Evolutionary conservation across 805 yeast genomes (phyloP).

Genomic region (Candida nemodendra): DNA sequence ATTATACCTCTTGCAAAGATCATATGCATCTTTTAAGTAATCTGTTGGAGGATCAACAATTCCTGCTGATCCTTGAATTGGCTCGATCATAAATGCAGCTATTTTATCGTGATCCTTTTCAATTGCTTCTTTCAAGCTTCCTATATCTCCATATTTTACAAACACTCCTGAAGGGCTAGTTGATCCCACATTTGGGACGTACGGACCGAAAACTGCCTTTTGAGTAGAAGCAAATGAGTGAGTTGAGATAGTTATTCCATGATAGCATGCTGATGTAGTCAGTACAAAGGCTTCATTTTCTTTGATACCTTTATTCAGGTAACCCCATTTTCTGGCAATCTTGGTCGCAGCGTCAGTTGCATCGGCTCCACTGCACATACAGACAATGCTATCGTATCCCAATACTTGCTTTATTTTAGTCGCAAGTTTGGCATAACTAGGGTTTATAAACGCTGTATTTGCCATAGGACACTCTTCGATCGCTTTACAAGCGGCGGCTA

Average conservation of each 20-base stretch:
- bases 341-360: slow-evolving; percentile 29
- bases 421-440: slow-evolving; percentile 25
- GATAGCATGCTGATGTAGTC: slow-evolving; percentile 27
- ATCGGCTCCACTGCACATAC: slow-evolving; percentile 30
- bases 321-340: slow-evolving; percentile 31
- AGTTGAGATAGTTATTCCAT: slow-evolving; percentile 29
- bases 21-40: slow-evolving; percentile 21
- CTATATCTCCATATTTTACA: slow-evolving; percentile 24
- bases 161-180: slow-evolving; percentile 24
- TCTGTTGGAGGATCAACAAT: slow-evolving; percentile 27
- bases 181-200: slow-evolving; percentile 23
- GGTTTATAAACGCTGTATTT: slow-evolving; percentile 24
- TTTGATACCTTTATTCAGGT: slow-evolving; percentile 21
- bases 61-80: slow-evolving; percentile 33
- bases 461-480: slow-evolving; percentile 19
- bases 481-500: slow-evolving; percentile 26
- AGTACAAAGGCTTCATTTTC: slow-evolving; percentile 21
- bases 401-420: slow-evolving; percentile 19
- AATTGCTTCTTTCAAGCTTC: slow-evolving; percentile 20
- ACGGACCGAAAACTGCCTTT: slow-evolving; percentile 24
- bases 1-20: slow-evolving; percentile 26
- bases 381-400: slow-evolving; percentile 23
- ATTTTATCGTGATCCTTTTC: slow-evolving; percentile 20
- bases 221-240: slow-evolving; percentile 22
- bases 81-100: slow-evolving; percentile 31